Evolutionary conservation across 2,329 filamentous ascomycete species (phyloP).

Genomic region (Cladosporium halotolerans): DNA sequence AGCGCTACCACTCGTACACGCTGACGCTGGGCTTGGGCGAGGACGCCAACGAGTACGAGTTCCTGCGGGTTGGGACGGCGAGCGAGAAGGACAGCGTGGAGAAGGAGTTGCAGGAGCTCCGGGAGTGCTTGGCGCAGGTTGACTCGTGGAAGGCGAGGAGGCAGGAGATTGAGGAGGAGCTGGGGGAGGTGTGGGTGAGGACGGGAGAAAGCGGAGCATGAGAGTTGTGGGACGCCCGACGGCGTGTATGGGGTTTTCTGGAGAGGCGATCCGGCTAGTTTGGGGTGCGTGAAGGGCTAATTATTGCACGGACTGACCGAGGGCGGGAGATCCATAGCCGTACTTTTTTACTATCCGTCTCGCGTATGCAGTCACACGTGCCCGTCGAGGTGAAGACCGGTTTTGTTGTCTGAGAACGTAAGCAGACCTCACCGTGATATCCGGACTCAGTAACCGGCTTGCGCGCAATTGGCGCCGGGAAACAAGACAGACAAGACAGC

Average conservation of each 20-base stretch:
- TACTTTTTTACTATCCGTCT: neutral
- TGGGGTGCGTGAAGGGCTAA: neutral
- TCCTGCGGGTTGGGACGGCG: constrained; percentile 88
- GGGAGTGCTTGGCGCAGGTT: constrained; percentile 72
- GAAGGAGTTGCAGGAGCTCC: constrained; percentile 79
- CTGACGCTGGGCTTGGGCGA: constrained; percentile 76
- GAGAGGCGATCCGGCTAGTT: neutral
- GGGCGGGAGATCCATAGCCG: neutral
- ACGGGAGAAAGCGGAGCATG: constrained; percentile 6
- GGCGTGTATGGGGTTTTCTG: constrained; percentile 3
- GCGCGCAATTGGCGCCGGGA: neutral
- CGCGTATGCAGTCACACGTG: too few species aligned
- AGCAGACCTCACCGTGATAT: too few species aligned
- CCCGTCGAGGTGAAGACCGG: too few species aligned
- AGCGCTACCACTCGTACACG: constrained; percentile 92
- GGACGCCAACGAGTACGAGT: constrained; percentile 80
- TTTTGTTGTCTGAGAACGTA: too few species aligned
- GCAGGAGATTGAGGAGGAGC: constrained; percentile 71
- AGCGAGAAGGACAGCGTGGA: constrained; percentile 90
- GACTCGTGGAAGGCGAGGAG: constrained; percentile 72
- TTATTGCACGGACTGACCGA: neutral
- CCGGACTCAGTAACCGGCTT: neutral
- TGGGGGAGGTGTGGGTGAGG: constrained; percentile 55
- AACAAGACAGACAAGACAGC: constrained; percentile 7
- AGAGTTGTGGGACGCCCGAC: neutral